Evolutionary conservation across 192 early-diverging fungal species (phyloP), one percentile per base, ranked within the genome.

Genomic region (Funneliformis geosporum): DNA sequence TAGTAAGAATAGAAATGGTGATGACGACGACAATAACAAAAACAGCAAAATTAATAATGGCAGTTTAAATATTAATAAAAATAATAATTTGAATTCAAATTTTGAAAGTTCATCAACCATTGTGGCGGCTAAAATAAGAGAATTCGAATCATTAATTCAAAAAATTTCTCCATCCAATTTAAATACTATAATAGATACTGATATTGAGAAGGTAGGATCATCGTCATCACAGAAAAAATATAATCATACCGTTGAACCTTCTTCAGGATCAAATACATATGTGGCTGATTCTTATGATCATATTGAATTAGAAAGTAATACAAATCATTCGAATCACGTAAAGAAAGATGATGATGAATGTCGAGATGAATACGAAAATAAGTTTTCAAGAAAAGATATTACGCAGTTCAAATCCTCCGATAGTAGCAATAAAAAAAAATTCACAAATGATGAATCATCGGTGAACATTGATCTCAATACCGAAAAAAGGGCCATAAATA

Each of bases 241-340:
- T 42, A 69, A 69, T 43, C 67, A 69, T 69, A 40, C 67, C 21
- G 67, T 69, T 44, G 40, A 69, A n/a, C 39, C 39, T n/a, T 69
- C 67, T 69, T 69, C 67, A 44, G 67, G 67, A 11, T 42, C 67
- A 69, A 69, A 69, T 69, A 69, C 67, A 23, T 69, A n/a, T 43
- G 67, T 69, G n/a, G 67, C 28, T 21, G 67, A 69, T 44, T 43
- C 67, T 69, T 69, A 69, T 69, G 67, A 69, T 69, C 67, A 69
- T 69, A 23, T 69, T 40, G 67, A 69, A 40, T 7, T 21, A n/a
- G 67, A 69, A 16, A 40, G 16, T 69, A 69, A 40, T 39, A 68
- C 28, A 33, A 14, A 27, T 39, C 6, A 27, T 39, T 18, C 4
- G 10, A 65, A 21, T 25, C 2, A 23, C 7, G 0, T 11, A 39